These are phyloP conservation scores for Ophiostoma novo-ulmi DNA, from an alignment of 2,329 filamentous ascomycete genomes.

Conservation along the genomic window DNA sequence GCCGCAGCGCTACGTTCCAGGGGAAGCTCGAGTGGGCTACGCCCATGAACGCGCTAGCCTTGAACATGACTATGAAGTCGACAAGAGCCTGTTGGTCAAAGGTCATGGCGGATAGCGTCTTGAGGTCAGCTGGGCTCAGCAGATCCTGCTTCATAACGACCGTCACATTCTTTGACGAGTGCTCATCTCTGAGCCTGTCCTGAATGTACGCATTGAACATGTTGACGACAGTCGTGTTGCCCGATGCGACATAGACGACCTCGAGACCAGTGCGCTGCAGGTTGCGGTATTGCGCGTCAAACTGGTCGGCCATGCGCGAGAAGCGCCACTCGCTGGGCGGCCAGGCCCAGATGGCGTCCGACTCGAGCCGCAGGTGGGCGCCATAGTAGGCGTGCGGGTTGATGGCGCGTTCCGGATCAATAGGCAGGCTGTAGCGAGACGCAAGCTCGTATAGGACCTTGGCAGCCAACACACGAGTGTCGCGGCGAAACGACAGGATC, in stretches of 20 bases:
- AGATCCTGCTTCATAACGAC: slow-evolving; percentile 35
- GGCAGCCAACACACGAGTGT: slow-evolving; percentile 33
- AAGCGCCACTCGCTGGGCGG: slow-evolving; percentile 33
- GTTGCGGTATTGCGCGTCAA: slow-evolving; percentile 32
- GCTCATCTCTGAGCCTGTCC: slow-evolving; percentile 18
- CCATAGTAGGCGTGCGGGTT: slow-evolving; percentile 32
- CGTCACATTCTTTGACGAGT: slow-evolving; percentile 24
- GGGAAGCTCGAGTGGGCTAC: slow-evolving; percentile 35
- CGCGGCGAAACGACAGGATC: slow-evolving; percentile 34
- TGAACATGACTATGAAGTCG: slow-evolving; percentile 35
- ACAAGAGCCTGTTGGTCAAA: slow-evolving; percentile 36
- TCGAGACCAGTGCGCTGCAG: slow-evolving; percentile 29
- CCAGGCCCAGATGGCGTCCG: slow-evolving; percentile 34
- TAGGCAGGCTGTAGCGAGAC: slow-evolving; percentile 27
- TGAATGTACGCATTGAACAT: slow-evolving; percentile 29
- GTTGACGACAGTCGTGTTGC: slow-evolving; percentile 32
- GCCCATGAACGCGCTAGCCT: slow-evolving; percentile 35
- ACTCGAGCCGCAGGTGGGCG: slow-evolving; percentile 34
- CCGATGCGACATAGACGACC: slow-evolving; percentile 33
- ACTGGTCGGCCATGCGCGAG: slow-evolving; percentile 34
- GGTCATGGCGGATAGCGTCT: slow-evolving; percentile 29
- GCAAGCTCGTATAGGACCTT: slow-evolving; percentile 30
- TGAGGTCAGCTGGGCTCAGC: slow-evolving; percentile 27
- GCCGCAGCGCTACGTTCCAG: slow-evolving; percentile 34
- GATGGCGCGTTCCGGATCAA: slow-evolving; percentile 31